A percentile compares a stretch with the other conserved stretches of the same genome.
Evolutionary conservation across 139 green algal species (phyloP).

Genomic region (Limnomonas spitsbergensis): DNA sequence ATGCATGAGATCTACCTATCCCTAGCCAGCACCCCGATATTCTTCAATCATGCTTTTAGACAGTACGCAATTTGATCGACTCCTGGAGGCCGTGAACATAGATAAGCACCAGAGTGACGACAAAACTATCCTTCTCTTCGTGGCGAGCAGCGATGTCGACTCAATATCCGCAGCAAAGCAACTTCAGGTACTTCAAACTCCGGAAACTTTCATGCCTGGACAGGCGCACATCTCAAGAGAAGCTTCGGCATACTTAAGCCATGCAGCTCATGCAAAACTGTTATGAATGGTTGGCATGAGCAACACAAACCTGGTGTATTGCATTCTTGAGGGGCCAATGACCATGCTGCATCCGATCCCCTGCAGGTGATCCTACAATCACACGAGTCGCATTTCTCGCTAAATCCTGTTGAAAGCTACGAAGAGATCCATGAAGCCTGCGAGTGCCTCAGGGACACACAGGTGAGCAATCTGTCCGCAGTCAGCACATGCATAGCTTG

Average conservation of each 20-base stretch:
- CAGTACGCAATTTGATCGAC: conserved; percentile 16
- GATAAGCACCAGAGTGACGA: conserved; percentile 59
- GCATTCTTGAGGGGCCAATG: too few species aligned
- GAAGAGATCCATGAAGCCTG: conserved; percentile 41
- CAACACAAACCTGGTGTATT: too few species aligned
- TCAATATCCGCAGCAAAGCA: conserved; percentile 65
- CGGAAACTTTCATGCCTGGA: neutral
- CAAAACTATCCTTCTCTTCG: conserved; percentile 62
- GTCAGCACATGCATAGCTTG: too few species aligned
- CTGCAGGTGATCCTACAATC: conserved; percentile 46
- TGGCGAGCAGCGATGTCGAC: conserved; percentile 63
- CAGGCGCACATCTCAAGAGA: neutral
- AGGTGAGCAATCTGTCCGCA: conserved; percentile 7
- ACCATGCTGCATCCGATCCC: too few species aligned
- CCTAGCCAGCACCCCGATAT: too few species aligned
- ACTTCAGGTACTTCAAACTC: conserved; percentile 54
- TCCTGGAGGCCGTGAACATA: conserved; percentile 53
- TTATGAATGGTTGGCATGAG: too few species aligned
- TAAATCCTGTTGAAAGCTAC: conserved; percentile 55
- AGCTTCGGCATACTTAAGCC: too few species aligned
- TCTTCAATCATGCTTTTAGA: conserved; percentile 34
- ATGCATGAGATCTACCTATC: too few species aligned
- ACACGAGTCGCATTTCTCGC: conserved; percentile 33
- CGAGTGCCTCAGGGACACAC: neutral
- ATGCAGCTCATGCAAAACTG: too few species aligned